phyloP scores from a whole-genome alignment of 768 basidiomycete species.

The Mycena metata region DNA sequence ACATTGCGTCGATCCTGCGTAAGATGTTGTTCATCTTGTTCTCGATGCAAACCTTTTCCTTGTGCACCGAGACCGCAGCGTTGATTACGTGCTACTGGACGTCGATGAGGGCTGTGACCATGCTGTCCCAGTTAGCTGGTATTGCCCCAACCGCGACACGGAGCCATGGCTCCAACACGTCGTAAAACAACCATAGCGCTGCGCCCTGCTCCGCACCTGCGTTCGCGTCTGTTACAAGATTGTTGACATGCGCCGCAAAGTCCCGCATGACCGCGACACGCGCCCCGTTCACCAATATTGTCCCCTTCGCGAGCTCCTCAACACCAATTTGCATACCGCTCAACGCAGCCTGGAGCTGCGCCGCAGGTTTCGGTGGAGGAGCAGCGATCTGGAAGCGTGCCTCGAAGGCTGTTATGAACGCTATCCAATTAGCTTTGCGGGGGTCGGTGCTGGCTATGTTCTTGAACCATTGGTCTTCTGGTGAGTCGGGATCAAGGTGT shows the following conservation, averaged over 20 bases:
- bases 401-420: no score
- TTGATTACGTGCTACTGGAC: background rate
- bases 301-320: background rate
- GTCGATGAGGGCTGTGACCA: background rate
- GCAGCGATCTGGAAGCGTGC: background rate
- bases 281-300: background rate
- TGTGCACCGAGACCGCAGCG: background rate
- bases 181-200: background rate
- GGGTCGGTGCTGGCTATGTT: no score
- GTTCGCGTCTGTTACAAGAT: background rate
- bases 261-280: background rate
- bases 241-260: background rate
- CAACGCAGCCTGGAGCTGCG: conserved; percentile 11
- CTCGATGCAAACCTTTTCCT: background rate
- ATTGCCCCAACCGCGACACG: background rate
- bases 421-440: no score
- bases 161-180: background rate
- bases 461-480: no score
- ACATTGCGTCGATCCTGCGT: background rate
- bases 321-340: conserved; percentile 4
- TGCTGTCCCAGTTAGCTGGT: background rate
- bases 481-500: no score
- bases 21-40: background rate
- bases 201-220: background rate
- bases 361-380: background rate